phyloP scores from a whole-genome alignment of 2,329 filamentous ascomycete species.

The Epichloe festucae region DNA sequence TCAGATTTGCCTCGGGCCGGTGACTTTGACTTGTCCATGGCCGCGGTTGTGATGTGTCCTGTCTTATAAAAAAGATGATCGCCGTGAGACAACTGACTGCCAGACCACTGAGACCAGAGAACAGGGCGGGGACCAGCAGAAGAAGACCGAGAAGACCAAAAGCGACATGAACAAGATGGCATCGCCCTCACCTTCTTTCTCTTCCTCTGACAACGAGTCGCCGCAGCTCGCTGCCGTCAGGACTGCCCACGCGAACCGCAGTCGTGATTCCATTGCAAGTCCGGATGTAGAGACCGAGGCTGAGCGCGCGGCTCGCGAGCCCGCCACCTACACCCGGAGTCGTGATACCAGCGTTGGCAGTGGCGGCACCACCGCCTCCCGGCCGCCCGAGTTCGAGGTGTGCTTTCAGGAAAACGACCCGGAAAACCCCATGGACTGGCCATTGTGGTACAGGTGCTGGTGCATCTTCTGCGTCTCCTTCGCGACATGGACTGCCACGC shows the following conservation, averaged over 20 bases:
- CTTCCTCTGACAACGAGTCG: not conserved
- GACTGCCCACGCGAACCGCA: constrained; percentile 8
- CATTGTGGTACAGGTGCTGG: constrained; percentile 33
- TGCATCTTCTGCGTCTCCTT: constrained; percentile 31
- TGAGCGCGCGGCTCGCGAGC: constrained; percentile 29
- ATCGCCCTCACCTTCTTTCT: not conserved
- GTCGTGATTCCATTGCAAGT: constrained; percentile 9
- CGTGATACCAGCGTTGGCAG: constrained; percentile 19
- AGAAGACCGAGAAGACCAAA: too few species aligned
- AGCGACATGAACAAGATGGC: not conserved
- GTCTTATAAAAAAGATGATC: too few species aligned
- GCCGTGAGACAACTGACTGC: too few species aligned
- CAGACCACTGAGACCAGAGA: too few species aligned
- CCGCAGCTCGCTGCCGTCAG: not conserved
- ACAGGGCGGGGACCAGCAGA: too few species aligned
- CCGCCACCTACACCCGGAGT: constrained; percentile 29
- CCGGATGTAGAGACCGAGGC: constrained; percentile 24
- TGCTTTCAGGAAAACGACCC: constrained; percentile 54
- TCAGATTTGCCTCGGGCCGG: too few species aligned
- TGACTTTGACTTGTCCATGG: too few species aligned
- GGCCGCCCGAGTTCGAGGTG: constrained; percentile 54
- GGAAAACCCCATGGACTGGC: constrained; percentile 58
- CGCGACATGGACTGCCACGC: constrained; percentile 39
- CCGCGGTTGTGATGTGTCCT: too few species aligned
- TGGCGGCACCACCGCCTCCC: constrained; percentile 28